Percentiles rank a stretch among this genome's conserved stretches.
Evolutionary conservation across 495 filamentous ascomycete species (phyloP).

Genomic region (Neurospora hispaniola): DNA sequence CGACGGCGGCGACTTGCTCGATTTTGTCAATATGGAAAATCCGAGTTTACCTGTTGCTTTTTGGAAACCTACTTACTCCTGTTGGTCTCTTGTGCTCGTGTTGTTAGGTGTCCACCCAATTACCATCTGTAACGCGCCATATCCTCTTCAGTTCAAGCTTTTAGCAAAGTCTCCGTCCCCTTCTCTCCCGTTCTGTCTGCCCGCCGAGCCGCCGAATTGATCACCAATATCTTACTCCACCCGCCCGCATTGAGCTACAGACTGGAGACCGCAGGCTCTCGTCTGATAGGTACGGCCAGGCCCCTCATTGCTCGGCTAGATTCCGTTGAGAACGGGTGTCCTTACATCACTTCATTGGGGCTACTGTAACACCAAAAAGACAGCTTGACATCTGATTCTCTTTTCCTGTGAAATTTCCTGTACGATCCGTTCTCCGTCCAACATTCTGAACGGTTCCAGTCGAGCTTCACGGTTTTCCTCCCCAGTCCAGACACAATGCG

Average conservation of each 20-base stretch:
- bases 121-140: neutral
- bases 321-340: neutral
- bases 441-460: neutral
- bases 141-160: neutral
- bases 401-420: neutral
- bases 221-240: neutral
- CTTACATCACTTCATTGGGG: neutral
- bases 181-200: neutral
- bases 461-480: neutral
- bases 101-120: neutral
- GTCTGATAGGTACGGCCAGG: neutral
- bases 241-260: neutral
- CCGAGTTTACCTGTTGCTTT: neutral
- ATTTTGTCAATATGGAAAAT: neutral
- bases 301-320: neutral
- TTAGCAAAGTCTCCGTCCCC: neutral
- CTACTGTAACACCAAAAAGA: neutral
- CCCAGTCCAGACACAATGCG: slow-evolving; percentile 48
- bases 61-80: neutral
- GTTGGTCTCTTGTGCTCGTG: neutral
- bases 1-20: neutral
- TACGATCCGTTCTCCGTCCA: slow-evolving; percentile 3
- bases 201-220: neutral
- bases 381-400: neutral
- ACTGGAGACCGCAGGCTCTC: neutral